phyloP scores from a whole-genome alignment of 1,284 basidiomycete genomes.

The Neonothopanus nambi region DNA sequence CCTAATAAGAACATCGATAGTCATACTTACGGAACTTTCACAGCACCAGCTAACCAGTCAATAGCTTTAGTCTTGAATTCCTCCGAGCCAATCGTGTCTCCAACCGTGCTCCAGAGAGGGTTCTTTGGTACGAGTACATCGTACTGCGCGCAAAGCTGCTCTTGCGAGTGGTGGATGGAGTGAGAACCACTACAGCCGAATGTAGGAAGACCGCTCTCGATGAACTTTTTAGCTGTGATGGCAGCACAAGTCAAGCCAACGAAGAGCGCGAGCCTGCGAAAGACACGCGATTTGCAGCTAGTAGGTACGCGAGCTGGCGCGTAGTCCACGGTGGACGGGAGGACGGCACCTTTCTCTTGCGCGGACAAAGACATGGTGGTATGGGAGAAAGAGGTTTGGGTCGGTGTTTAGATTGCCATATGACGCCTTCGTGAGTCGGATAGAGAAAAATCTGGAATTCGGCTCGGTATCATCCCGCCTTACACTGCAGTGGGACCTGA shows the following conservation, averaged over 20 bases:
- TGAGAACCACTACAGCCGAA: not conserved
- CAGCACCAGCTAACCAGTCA: constrained; percentile 35
- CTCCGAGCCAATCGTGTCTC: constrained; percentile 27
- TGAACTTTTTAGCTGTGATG: not conserved
- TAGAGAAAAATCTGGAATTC: too few relatives aligned
- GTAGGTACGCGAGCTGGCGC: not conserved
- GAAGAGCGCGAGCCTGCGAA: constrained; percentile 7
- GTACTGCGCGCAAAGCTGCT: constrained; percentile 28
- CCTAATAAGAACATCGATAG: not conserved
- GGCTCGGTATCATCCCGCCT: too few relatives aligned
- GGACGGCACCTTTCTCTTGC: not conserved
- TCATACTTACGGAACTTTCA: constrained; percentile 33
- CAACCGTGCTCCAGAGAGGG: constrained; percentile 26
- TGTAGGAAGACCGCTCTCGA: not conserved
- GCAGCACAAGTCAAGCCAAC: constrained; percentile 1
- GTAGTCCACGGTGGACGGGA: constrained; percentile 3
- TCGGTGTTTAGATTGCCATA: too few relatives aligned
- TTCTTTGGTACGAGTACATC: constrained; percentile 26
- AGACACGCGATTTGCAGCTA: not conserved
- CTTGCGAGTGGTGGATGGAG: not conserved
- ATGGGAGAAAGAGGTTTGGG: not conserved
- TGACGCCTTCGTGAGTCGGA: too few relatives aligned
- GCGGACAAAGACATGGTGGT: not conserved
- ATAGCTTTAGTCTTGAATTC: constrained; percentile 32
- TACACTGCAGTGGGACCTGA: too few relatives aligned